Evolutionary conservation across 2,329 filamentous ascomycete genomes (phyloP), one percentile per base, ranked within the genome.

Genomic region (Botryosphaeria agaves): DNA sequence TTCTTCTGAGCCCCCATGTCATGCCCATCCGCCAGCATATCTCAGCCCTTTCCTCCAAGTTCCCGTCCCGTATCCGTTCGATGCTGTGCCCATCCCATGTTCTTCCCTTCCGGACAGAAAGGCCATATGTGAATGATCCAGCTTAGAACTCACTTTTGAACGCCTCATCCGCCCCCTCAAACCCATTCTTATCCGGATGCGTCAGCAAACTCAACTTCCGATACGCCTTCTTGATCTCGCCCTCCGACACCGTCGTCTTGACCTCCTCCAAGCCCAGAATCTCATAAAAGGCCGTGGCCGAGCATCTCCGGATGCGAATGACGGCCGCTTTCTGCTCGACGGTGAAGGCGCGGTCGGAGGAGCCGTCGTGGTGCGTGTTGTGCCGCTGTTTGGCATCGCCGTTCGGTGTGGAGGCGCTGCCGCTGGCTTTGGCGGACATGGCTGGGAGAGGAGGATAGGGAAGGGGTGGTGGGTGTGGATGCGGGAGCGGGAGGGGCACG

Each of bases 101-200:
- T 7, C 21, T 23, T 12, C 21, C 21, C 7, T n/a, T n/a, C n/a
- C n/a, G n/a, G n/a, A n/a, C n/a, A n/a, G n/a, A n/a, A n/a, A n/a
- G n/a, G n/a, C n/a, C n/a, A n/a, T n/a, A n/a, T n/a, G n/a, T n/a
- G n/a, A n/a, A n/a, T n/a, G n/a, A n/a, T n/a, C n/a, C n/a, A n/a
- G n/a, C n/a, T n/a, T n/a, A n/a, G n/a, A 23, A 57, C 65, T 54
- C 48, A 73, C 69, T 80, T 64, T 98, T 98, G 62, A 98, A 98
- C 18, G 89, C 89, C 61, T 98, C 89, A 52, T 94, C 89, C 32
- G 89, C 87, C 36, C 91, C 74, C 21, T 87, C 76, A 52, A 94
- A 85, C 30, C 85, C 85, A 65, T 98, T 98, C 64, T 98, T 98
- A 64, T 98, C 89, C 38, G 89, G 89, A 63, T 98, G 89, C 35